A percentile compares a stretch with the other conserved stretches of the same genome.
Evolutionary conservation across 2,329 filamentous ascomycete species (phyloP).

Genomic region (Alternaria arbusti): DNA sequence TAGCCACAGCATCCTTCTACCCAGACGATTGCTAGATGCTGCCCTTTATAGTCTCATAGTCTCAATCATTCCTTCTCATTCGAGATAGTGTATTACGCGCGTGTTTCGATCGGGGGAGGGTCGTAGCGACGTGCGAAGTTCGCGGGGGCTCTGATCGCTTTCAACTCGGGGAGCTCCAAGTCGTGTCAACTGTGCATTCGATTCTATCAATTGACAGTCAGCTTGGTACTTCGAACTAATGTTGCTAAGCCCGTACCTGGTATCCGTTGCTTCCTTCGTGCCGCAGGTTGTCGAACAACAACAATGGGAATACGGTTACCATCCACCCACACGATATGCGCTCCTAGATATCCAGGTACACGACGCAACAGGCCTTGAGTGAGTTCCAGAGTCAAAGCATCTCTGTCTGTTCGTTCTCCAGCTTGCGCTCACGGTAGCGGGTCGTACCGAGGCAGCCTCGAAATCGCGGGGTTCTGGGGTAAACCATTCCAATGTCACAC

Average conservation of each 20-base stretch:
- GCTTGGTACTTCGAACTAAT: neutral
- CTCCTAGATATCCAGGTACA: neutral
- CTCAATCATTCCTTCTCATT: neutral
- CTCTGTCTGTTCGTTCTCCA: neutral
- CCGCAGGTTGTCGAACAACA: neutral
- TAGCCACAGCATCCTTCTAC: neutral
- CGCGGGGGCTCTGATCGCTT: neutral
- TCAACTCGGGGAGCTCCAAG: neutral
- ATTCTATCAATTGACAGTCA: neutral
- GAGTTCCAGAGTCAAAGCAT: neutral
- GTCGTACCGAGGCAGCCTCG: conserved; percentile 1
- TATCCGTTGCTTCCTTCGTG: neutral
- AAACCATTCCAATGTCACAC: neutral
- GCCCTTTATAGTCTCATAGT: neutral
- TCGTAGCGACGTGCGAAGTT: neutral
- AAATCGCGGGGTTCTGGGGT: neutral
- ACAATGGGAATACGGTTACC: neutral
- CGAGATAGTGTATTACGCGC: neutral
- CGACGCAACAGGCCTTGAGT: neutral
- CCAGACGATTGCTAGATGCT: neutral
- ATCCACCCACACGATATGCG: neutral
- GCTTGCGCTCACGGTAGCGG: neutral
- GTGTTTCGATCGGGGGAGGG: neutral
- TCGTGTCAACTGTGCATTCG: neutral
- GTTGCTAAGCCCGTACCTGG: neutral